Evolutionary conservation across 768 basidiomycete genomes (phyloP), one percentile per base, ranked within the genome.

Genomic region (Mycena rosella): DNA sequence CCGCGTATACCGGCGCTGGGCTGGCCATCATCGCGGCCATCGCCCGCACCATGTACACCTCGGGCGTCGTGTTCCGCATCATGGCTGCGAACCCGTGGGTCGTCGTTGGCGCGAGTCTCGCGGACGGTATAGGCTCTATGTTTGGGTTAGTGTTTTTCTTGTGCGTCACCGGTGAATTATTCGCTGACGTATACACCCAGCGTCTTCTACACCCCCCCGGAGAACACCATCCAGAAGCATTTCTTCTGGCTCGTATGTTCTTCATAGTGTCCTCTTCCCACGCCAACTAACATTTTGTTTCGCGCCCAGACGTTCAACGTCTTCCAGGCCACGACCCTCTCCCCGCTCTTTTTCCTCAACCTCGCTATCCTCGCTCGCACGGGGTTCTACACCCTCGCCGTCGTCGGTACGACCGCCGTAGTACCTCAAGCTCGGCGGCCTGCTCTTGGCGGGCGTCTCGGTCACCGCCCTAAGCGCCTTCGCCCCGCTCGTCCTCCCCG

Each of bases 81-180:
- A 94, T 96, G 94, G 80, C 91, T 0, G 87, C 93, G 17, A 95
- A 95, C 78, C 94, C 94, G 67, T 95, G 93, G 94, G 81, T 92
- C 60, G 92, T 96, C 3, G 86, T 95, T 49, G 94, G 93, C 69
- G 88, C 92, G 56, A 91, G 94, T 78, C 85, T 95, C 45, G 89
- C 84, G 17, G 93, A 92, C 17, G 87, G 88, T 66, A 93, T 96
- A 63, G 94, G 93, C 0, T 87, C 89, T 5, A 96, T 96, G 93
- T 89, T 93, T 85, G 94, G n/a, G n/a, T n/a, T n/a, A n/a, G n/a
- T n/a, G n/a, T n/a, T n/a, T n/a, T n/a, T n/a, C n/a, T n/a, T n/a
- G n/a, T n/a, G n/a, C n/a, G n/a, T n/a, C n/a, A n/a, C n/a, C n/a
- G n/a, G n/a, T n/a, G n/a, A n/a, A n/a, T n/a, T n/a, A n/a, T n/a